Percentiles rank a stretch among this genome's conserved stretches.
Evolutionary conservation across 805 yeast species (phyloP).

Genomic region (Kodamaea sagamina): DNA sequence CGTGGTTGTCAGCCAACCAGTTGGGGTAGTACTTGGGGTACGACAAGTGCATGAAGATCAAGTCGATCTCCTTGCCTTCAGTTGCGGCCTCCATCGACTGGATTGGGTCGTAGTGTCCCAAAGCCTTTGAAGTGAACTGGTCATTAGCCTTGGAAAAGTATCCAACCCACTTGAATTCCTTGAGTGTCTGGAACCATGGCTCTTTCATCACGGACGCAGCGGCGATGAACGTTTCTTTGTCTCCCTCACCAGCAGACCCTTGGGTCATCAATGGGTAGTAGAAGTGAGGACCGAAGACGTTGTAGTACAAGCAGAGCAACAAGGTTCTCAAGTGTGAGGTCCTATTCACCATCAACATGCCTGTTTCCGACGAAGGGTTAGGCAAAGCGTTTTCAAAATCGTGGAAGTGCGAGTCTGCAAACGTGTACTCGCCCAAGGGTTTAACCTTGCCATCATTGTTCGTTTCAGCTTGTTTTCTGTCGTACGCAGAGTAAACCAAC

Average conservation of each 20-base stretch:
- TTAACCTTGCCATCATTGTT: conserved; percentile 1
- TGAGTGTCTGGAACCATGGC: conserved; percentile 56
- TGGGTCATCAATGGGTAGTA: conserved; percentile 71
- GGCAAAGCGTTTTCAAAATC: conserved; percentile 65
- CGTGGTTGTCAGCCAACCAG: conserved; percentile 34
- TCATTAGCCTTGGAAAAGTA: conserved; percentile 33
- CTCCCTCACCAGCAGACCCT: conserved; percentile 79
- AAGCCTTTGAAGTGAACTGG: conserved; percentile 26
- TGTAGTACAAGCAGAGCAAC: conserved; percentile 62
- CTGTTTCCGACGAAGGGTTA: conserved; percentile 69
- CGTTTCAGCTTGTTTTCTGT: conserved; percentile 34
- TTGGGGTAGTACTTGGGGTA: conserved; percentile 52
- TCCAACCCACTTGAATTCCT: conserved; percentile 42
- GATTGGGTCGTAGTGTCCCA: conserved; percentile 45
- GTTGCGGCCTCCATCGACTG: conserved; percentile 18
- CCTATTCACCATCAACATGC: conserved; percentile 65
- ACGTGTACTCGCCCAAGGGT: conserved; percentile 23
- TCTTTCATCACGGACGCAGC: conserved; percentile 57
- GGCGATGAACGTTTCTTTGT: conserved; percentile 72
- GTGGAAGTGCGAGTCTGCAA: conserved; percentile 49
- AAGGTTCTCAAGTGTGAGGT: conserved; percentile 58
- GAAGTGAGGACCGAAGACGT: conserved; percentile 62
- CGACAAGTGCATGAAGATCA: conserved; percentile 57
- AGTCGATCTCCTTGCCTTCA: conserved; percentile 17
- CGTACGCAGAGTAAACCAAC: conserved; percentile 32